These are phyloP conservation scores for Chlorella sp. DNA, from an alignment of 139 green algal genomes.

Conservation along the genomic window DNA sequence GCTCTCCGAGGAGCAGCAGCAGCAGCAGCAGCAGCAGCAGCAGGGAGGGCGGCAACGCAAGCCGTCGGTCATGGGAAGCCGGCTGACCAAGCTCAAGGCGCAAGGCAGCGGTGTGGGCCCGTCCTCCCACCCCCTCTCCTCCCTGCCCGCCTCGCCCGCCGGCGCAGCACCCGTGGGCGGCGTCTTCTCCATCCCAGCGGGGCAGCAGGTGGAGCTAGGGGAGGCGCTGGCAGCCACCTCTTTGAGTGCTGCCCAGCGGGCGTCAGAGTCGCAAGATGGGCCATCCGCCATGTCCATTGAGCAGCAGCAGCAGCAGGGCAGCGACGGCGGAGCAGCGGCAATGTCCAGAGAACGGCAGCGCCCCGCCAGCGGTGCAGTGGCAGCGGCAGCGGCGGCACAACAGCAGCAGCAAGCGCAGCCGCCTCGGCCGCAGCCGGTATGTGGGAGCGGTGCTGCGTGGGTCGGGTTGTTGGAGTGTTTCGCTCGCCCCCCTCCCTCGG, in stretches of 20 bases:
- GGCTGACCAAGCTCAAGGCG: slow-evolving; percentile 8
- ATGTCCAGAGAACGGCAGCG: neutral
- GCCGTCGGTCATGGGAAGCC: neutral
- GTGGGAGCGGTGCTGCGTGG: neutral
- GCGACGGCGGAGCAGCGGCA: neutral
- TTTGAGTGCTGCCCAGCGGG: neutral
- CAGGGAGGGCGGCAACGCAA: neutral
- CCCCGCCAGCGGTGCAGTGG: neutral
- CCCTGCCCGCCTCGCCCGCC: slow-evolving; percentile 5
- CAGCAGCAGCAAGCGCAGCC: slow-evolving; percentile 3
- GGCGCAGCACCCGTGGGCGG: neutral
- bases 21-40: slow-evolving; percentile 10
- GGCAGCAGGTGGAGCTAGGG: neutral
- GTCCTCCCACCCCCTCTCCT: slow-evolving; percentile 17
- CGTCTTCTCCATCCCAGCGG: slow-evolving; percentile 10
- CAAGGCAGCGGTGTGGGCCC: neutral
- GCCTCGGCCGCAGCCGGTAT: neutral
- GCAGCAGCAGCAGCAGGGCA: neutral
- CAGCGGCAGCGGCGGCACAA: neutral
- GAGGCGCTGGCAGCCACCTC: neutral
- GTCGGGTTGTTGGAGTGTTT: neutral
- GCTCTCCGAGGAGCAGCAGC: neutral
- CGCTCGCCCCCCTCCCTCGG: neutral
- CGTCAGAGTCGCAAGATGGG: neutral
- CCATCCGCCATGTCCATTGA: neutral